Base-by-base conservation (phyloP, 108 stramenopile genomes). In the Seminavis robusta region DNA sequence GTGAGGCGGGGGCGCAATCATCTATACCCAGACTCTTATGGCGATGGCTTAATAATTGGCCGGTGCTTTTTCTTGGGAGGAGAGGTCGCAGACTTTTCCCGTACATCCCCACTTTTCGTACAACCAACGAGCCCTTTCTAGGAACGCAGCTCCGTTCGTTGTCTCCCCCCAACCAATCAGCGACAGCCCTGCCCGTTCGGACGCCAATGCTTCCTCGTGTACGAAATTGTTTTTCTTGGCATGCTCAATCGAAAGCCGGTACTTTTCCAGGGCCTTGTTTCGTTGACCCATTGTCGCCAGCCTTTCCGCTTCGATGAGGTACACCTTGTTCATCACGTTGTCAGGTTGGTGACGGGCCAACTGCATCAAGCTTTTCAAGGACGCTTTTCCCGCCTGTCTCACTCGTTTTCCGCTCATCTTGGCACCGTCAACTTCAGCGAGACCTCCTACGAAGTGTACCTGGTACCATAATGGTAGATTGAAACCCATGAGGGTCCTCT, bases 161-260 rank as follows among this genome's bases (percentile, higher is more conserved):
- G 26, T 24, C n/a, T 67, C 20, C 5, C 47, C 47, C 24, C n/a
- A 44, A 16, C 51, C 41, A 15, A 59, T 32, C 4, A 45, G 23
- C 20, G 17, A 48, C n/a, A 33, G 1, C 15, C 32, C 64, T 5
- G 29, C 23, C 16, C 56, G 45, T 32, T 67, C 66, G 8, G 33
- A 58, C 11, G 66, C 66, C 39, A 59, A 28, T 17, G 58, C 66
- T 33, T 67, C 45, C 26, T 67, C 66, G 26, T 59, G 66, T 20
- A 51, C 21, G 6, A 43, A 32, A 2, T 34, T 33, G 37, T 59
- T 28, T 11, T 47, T 27, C 4, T 44, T 24, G 32, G 66, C 47
- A 8, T 32, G 23, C 34, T 19, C 32, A 42, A 67, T 67, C 16
- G 56, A 34, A 1, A 37, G 7, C 0, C 40, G 28, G n/a, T 24